These are phyloP conservation scores for Ophiognomonia clavigignenti-juglandacearum DNA, from an alignment of 2,329 filamentous ascomycete species.

Conservation along the genomic window DNA sequence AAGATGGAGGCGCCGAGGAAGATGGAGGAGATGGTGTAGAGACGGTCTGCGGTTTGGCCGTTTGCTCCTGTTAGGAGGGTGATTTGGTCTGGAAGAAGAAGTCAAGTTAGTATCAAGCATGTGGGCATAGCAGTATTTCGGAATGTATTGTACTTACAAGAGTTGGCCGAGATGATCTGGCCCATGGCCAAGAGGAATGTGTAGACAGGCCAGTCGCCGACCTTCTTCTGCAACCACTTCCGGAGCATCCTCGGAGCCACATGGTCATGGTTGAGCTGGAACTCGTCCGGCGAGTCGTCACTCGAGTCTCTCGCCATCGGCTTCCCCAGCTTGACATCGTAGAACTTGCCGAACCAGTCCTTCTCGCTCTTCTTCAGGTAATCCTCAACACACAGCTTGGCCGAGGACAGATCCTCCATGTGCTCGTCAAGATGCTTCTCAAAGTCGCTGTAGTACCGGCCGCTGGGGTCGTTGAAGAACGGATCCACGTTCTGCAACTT, in stretches of 20 bases:
- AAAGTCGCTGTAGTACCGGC: slow-evolving; percentile 55
- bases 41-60: slow-evolving; percentile 51
- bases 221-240: slow-evolving; percentile 46
- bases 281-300: slow-evolving; percentile 31
- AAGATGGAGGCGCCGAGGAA: slow-evolving; percentile 53
- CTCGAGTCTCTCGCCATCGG: not conserved
- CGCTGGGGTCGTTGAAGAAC: slow-evolving; percentile 61
- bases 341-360: slow-evolving; percentile 58
- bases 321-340: slow-evolving; percentile 52
- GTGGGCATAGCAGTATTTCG: not conserved
- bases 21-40: slow-evolving; percentile 56
- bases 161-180: slow-evolving; percentile 61
- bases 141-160: slow-evolving; percentile 27
- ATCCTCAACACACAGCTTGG: slow-evolving; percentile 58
- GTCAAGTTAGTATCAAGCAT: too few relatives aligned
- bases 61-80: slow-evolving; percentile 61
- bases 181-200: slow-evolving; percentile 56
- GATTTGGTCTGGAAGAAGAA: slow-evolving; percentile 46
- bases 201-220: slow-evolving; percentile 63
- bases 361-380: slow-evolving; percentile 62
- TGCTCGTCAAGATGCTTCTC: slow-evolving; percentile 51
- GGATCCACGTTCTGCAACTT: slow-evolving; percentile 62
- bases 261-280: slow-evolving; percentile 51
- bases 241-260: slow-evolving; percentile 49
- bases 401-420: slow-evolving; percentile 50